Percentiles rank a stretch among this genome's conserved stretches.
These are phyloP conservation scores for Kluyveromyces nonfermentans DNA, from an alignment of 805 yeast species.

Conservation along the genomic window DNA sequence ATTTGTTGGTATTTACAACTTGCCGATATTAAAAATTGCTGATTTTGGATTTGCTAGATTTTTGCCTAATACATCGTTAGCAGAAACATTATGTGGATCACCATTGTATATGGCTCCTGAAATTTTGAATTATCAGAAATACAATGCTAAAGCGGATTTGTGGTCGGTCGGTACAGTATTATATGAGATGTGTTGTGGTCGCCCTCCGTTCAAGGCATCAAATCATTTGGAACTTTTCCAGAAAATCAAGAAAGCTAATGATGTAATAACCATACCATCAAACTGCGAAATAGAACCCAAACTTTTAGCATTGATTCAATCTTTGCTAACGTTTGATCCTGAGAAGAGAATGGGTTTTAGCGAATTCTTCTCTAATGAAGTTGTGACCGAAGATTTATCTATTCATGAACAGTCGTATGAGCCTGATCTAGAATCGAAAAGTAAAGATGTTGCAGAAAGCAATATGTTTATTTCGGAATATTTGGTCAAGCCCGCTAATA, in stretches of 20 bases:
- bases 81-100: conserved; percentile 95
- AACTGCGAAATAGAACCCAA: conserved; percentile 54
- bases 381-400: conserved; percentile 46
- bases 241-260: conserved; percentile 76
- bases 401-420: conserved; percentile 27
- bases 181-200: conserved; percentile 93
- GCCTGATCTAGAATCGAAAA: conserved; percentile 54
- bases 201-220: conserved; percentile 89
- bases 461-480: conserved; percentile 79
- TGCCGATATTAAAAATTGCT: conserved; percentile 88
- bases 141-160: conserved; percentile 92
- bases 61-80: conserved; percentile 86
- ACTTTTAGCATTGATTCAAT: conserved; percentile 60
- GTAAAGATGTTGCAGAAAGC: conserved; percentile 55
- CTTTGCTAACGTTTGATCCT: conserved; percentile 74
- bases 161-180: conserved; percentile 98
- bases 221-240: conserved; percentile 85
- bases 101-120: conserved; percentile 99
- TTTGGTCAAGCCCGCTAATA: conserved; percentile 31
- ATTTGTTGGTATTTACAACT: conserved; percentile 73
- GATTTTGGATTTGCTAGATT: conserved; percentile 97
- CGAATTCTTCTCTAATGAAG: conserved; percentile 73
- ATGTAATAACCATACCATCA: conserved; percentile 67
- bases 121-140: conserved; percentile 85
- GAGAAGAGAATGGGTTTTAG: conserved; percentile 79